phyloP scores from a whole-genome alignment of 371 early-diverging fungal genomes.

The Mortierella sp. region DNA sequence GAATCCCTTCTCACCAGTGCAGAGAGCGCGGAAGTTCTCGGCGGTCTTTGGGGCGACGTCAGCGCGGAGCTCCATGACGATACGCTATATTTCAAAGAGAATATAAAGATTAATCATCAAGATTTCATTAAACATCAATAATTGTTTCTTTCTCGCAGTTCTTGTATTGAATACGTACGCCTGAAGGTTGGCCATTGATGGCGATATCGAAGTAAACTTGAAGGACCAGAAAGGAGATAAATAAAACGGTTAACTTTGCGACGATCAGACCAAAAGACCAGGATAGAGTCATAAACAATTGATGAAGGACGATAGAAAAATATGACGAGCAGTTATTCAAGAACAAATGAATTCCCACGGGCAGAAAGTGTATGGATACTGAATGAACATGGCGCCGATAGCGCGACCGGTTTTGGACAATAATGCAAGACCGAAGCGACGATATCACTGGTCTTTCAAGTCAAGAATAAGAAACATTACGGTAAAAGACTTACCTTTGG shows the following conservation, averaged over 20 bases:
- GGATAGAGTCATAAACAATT: neutral
- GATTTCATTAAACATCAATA: neutral
- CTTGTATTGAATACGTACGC: conserved; percentile 48
- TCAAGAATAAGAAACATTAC: neutral
- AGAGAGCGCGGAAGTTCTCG: conserved; percentile 88
- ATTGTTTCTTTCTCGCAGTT: neutral
- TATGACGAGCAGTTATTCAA: no score
- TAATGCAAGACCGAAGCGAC: neutral
- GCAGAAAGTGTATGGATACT: neutral
- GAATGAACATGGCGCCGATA: neutral
- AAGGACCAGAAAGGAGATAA: neutral
- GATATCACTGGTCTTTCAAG: neutral
- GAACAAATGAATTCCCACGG: conserved; percentile 7
- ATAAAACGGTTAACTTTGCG: neutral
- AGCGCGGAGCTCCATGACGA: conserved; percentile 81
- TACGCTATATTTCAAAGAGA: conserved; percentile 58
- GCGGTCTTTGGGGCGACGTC: conserved; percentile 88
- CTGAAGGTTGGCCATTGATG: conserved; percentile 67
- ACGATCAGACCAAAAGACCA: no score
- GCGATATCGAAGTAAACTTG: conserved; percentile 80
- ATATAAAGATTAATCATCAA: conserved; percentile 28
- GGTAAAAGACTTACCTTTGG: conserved; percentile 25
- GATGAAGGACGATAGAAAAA: neutral
- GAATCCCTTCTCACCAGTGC: conserved; percentile 74
- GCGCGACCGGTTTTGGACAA: neutral